A percentile compares a stretch with the other conserved stretches of the same genome.
phyloP scores from a whole-genome alignment of 768 basidiomycete genomes.

The Pholiota microspora region DNA sequence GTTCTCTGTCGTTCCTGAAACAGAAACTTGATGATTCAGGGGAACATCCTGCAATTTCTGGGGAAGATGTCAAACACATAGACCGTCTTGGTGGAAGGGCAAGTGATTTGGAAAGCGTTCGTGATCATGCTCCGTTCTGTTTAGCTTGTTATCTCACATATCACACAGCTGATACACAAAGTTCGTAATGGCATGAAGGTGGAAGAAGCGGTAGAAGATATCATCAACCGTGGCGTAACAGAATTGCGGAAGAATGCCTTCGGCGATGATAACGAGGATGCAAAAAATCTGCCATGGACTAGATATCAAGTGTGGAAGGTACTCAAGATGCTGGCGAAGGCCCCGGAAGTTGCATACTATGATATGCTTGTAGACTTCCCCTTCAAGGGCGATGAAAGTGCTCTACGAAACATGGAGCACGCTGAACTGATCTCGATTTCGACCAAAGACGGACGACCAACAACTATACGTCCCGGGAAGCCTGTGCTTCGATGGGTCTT shows the following conservation, averaged over 20 bases:
- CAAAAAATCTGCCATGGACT: constrained; percentile 79
- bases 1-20: constrained; percentile 72
- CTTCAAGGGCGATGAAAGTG: constrained; percentile 87
- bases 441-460: constrained; percentile 79
- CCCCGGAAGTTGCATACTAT: constrained; percentile 78
- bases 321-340: constrained; percentile 67
- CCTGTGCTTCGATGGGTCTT: constrained; percentile 89
- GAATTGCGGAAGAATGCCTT: constrained; percentile 91
- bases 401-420: constrained; percentile 84
- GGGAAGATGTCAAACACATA: constrained; percentile 55
- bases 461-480: constrained; percentile 83
- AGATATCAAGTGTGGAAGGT: constrained; percentile 87
- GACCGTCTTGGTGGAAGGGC: constrained; percentile 86
- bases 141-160: not conserved
- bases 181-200: constrained; percentile 71
- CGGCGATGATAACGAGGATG: constrained; percentile 89
- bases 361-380: constrained; percentile 79
- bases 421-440: constrained; percentile 83
- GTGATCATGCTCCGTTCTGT: constrained; percentile 27
- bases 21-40: too few species aligned
- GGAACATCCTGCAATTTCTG: constrained; percentile 41
- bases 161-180: constrained; percentile 77
- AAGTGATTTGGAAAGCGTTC: constrained; percentile 81
- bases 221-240: constrained; percentile 72
- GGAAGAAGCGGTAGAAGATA: constrained; percentile 86